Conservation (phyloP, 192 early-diverging fungal species). For the Entrophospora sp. region DNA sequence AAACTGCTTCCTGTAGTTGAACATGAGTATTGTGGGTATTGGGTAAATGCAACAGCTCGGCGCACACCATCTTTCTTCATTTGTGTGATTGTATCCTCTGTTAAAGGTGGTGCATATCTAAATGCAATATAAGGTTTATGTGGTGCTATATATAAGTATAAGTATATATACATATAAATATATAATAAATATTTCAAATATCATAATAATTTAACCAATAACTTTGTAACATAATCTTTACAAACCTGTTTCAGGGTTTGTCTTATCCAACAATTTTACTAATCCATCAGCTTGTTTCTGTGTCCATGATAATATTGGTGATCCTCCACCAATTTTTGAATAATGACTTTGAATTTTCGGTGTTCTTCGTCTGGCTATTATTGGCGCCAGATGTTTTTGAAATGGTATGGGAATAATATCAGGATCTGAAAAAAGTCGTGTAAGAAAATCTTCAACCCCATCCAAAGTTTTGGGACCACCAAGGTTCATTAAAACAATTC, state of each 20-base stretch:
- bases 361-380: conserved; percentile 75
- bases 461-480: conserved; percentile 75
- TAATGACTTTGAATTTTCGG: conserved; percentile 87
- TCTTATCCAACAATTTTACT: conserved; percentile 62
- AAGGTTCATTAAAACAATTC: conserved; percentile 87
- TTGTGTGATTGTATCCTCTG: conserved; percentile 56
- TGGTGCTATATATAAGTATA: conserved; percentile 46
- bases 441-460: conserved; percentile 74
- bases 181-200: neutral
- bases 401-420: conserved; percentile 88
- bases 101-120: conserved; percentile 79
- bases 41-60: conserved; percentile 81
- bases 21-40: conserved; percentile 97
- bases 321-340: conserved; percentile 87
- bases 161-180: neutral
- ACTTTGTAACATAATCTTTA: no score
- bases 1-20: conserved; percentile 88
- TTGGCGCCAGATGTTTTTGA: conserved; percentile 59
- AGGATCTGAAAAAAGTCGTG: conserved; percentile 78
- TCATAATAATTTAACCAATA: no score
- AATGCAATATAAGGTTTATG: conserved; percentile 91
- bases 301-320: conserved; percentile 89
- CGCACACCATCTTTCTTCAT: conserved; percentile 78
- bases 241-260: conserved; percentile 65
- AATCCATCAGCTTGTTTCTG: conserved; percentile 73